Percentiles rank a stretch among this genome's conserved stretches.
These are phyloP conservation scores for Phytopythium montanum DNA, from an alignment of 352 stramenopile species.

Conservation along the genomic window DNA sequence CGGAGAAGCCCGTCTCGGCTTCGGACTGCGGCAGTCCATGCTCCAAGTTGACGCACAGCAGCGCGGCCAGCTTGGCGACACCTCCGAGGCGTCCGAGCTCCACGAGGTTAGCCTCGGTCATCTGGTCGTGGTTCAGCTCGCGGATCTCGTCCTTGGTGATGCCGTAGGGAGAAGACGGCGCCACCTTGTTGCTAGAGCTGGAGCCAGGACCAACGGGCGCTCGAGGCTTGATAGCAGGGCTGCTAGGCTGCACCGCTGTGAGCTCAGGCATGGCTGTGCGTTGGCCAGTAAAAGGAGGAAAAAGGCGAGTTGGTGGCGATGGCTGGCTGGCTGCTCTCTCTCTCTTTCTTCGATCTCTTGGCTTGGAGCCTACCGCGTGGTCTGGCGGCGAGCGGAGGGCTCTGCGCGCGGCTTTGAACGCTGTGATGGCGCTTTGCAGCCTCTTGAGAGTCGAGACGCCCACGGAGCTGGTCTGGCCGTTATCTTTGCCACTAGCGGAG, in stretches of 20 bases:
- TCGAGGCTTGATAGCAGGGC: slow-evolving; percentile 21
- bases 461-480: neutral
- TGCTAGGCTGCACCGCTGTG: slow-evolving; percentile 38
- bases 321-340: neutral
- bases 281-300: too few relatives aligned
- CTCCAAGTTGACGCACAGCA: slow-evolving; percentile 71
- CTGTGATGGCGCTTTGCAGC: neutral
- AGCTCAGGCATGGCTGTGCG: slow-evolving; percentile 28
- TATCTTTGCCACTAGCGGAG: slow-evolving; percentile 2
- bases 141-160: slow-evolving; percentile 70
- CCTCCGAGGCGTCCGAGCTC: slow-evolving; percentile 63
- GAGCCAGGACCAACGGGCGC: slow-evolving; percentile 13
- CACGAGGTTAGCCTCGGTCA: slow-evolving; percentile 69
- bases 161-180: slow-evolving; percentile 62
- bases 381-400: too few relatives aligned
- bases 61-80: slow-evolving; percentile 37
- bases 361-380: neutral
- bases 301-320: too few relatives aligned
- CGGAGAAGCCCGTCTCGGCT: slow-evolving; percentile 46
- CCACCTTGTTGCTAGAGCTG: slow-evolving; percentile 52
- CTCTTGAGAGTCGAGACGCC: neutral
- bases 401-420: neutral
- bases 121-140: slow-evolving; percentile 73
- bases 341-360: too few relatives aligned
- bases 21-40: slow-evolving; percentile 60